Evolutionary conservation across 2,329 filamentous ascomycete genomes (phyloP).

Genomic region (Pseudocercospora fuligena): DNA sequence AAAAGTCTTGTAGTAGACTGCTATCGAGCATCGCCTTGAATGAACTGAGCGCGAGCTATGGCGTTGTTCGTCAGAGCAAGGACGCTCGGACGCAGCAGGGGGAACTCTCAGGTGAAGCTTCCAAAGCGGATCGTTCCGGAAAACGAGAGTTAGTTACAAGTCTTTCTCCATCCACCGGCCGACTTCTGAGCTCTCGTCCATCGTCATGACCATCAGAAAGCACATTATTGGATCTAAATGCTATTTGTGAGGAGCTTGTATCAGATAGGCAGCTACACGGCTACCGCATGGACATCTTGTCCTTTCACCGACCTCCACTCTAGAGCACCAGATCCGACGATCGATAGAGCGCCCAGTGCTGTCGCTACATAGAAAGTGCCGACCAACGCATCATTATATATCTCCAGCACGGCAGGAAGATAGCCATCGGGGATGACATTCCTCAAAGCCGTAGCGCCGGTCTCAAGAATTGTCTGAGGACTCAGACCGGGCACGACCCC

Average conservation of each 20-base stretch:
- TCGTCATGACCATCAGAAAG: not conserved
- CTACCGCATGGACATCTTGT: not conserved
- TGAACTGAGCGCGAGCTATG: too few relatives aligned
- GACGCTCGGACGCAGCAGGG: too few relatives aligned
- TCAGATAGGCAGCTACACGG: not conserved
- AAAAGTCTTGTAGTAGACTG: too few relatives aligned
- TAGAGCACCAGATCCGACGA: conserved; percentile 59
- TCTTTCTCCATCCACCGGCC: not conserved
- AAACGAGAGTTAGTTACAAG: too few relatives aligned
- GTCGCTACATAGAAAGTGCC: conserved; percentile 64
- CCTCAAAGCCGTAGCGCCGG: conserved; percentile 64
- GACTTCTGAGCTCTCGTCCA: not conserved
- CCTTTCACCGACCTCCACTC: conserved; percentile 69
- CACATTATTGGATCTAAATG: not conserved
- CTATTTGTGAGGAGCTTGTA: not conserved
- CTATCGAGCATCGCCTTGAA: too few relatives aligned
- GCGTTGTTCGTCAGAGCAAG: too few relatives aligned
- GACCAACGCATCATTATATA: conserved; percentile 66
- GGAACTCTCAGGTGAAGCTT: too few relatives aligned
- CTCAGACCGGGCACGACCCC: conserved; percentile 11
- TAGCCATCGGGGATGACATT: conserved; percentile 55
- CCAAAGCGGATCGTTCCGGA: too few relatives aligned
- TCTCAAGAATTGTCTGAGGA: conserved; percentile 39
- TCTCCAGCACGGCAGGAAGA: conserved; percentile 58
- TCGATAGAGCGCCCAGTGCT: conserved; percentile 56